Base-by-base conservation (phyloP, 257 asterid species). In the Petunia secreta region DNA sequence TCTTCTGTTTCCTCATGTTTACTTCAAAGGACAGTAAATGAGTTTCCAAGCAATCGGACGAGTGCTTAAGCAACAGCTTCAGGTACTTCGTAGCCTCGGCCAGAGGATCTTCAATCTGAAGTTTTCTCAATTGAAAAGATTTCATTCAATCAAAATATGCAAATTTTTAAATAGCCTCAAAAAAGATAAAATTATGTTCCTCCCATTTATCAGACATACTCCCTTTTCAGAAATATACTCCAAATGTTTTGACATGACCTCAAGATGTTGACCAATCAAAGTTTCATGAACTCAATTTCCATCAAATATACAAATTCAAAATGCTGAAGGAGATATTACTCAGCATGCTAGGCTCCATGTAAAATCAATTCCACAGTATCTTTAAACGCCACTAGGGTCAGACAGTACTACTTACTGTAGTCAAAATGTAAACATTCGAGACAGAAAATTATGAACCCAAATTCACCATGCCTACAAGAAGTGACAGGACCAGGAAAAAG, bases 41-140 rank as follows among this genome's bases (percentile, higher is more conserved):
- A 8, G 99, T 94, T 87, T 91, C 96, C 82, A 92, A 83, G 82
- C 81, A 86, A 80, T 96, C 92, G 80, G 97, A 85, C 64, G 99
- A 96, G 80, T 96, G 97, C 85, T 90, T 90, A 91, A 94, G 98
- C 63, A 94, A 98, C 64, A 91, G 93, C 90, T 92, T 94, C 92
- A 92, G 88, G 90, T 91, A 94, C 89, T 91, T 96, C 8, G 99
- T 94, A 75, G 98, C 98, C 90, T 96, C 98, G 50, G 77, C 79
- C 86, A 96, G 74, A 75, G 98, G 97, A 86, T 92, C 98, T 87
- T 96, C 99, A 79, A 96, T 96, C 99, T 96, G 87, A 86, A 78
- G 81, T 63, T 55, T 37, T n/a, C 58, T 13, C 58, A 57, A 68
- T 69, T 62, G 55, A 34, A 10, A 75, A 76, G 69, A 82, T 82